Base-by-base conservation (phyloP, 2,329 filamentous ascomycete genomes). In the Aspergillus tanneri region DNA sequence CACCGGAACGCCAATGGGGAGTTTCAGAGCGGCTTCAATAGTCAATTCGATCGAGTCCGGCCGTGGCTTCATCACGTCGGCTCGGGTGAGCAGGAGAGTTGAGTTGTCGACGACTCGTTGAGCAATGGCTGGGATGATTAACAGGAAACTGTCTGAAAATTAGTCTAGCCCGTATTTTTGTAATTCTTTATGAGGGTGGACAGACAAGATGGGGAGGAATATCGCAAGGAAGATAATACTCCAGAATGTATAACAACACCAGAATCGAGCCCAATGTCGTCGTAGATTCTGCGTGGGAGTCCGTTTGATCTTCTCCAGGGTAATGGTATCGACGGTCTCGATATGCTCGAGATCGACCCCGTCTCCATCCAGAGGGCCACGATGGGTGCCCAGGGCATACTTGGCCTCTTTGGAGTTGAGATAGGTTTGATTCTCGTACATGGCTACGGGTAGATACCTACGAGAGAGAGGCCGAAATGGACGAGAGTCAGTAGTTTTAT, bases 111-210 rank as follows among this genome's bases (percentile, higher is more conserved):
- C 62, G 12, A 73, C 61, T 24, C 61, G 52, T 35, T 73, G 71
- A 0, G 71, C 69, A 25, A 73, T 60, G 9, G 69, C 69, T n/a
- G 71, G 71, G 6, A 73, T 63, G 14, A 65, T 59, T 38, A 71
- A 57, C 1, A 69, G 49, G 57, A 74, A 73, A 46, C 71, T 74
- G 41, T 23, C n/a, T 32, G 19, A 11, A 14, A 14, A 34, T 54
- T 40, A 55, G 52, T 27, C 9, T 24, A 12, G 12, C 21, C 10
- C 24, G n/a, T 23, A 30, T 21, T n/a, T n/a, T n/a, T 4, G 39
- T 5, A 18, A 21, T 11, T 49, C 21, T 22, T 22, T 34, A 39
- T 5, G 6, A 25, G 23, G 25, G 12, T 19, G 10, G 5, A 57
- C 69, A 59, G 58, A 73, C 70, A 72, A 62, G 30, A 72, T 57